A percentile compares a stretch with the other conserved stretches of the same genome.
Evolutionary conservation across 2,329 filamentous ascomycete species (phyloP).

Genomic region (Aureobasidium pullulans): DNA sequence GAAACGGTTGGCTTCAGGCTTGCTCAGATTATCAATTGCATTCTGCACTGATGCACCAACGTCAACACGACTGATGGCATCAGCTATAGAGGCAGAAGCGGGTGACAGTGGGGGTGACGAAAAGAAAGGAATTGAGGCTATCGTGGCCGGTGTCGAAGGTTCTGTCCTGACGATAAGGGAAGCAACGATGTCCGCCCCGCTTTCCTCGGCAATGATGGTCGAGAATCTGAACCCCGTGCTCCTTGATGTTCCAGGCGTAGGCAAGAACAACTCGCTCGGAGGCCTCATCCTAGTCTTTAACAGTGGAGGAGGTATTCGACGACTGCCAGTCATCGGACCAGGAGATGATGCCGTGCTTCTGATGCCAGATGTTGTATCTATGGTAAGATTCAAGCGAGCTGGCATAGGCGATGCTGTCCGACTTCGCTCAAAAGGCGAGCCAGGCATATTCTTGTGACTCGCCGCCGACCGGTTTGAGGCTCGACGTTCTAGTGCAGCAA

Average conservation of each 20-base stretch:
- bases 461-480: not conserved
- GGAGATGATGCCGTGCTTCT: constrained; percentile 4
- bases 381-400: not conserved
- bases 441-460: not conserved
- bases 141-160: not conserved
- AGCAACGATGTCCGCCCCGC: not conserved
- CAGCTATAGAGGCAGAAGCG: not conserved
- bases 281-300: not conserved
- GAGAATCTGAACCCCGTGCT: constrained; percentile 1
- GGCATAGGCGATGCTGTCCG: not conserved
- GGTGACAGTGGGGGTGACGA: not conserved
- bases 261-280: constrained; percentile 9
- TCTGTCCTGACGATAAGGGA: not conserved
- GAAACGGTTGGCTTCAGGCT: constrained; percentile 4
- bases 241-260: not conserved
- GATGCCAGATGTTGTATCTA: not conserved
- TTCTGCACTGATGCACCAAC: constrained; percentile 1
- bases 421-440: not conserved
- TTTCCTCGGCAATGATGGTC: not conserved
- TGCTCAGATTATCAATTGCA: constrained; percentile 1
- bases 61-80: not conserved
- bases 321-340: not conserved
- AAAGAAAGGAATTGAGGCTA: not conserved
- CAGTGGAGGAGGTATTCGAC: not conserved
- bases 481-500: constrained; percentile 8